A percentile compares a stretch with the other conserved stretches of the same genome.
Evolutionary conservation across 1,284 basidiomycete species (phyloP).

Genomic region (Schizopora paradoxa): DNA sequence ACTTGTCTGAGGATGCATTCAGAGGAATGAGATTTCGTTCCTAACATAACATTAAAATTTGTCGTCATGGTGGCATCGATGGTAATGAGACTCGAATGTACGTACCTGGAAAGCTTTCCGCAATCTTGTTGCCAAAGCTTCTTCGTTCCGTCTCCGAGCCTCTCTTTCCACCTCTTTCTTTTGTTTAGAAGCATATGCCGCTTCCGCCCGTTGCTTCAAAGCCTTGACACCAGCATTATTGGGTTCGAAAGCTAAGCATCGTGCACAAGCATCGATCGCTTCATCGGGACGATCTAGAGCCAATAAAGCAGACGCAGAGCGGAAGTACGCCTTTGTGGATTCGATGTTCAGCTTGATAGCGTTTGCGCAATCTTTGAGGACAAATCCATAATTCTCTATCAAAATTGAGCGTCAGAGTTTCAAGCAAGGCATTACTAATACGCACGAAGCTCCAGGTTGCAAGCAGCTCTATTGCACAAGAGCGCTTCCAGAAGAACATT

Average conservation of each 20-base stretch:
- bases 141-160: constrained; percentile 43
- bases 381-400: constrained; percentile 81
- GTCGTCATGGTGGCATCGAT: neutral
- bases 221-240: constrained; percentile 47
- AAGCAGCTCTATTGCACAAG: constrained; percentile 87
- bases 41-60: constrained; percentile 33
- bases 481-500: constrained; percentile 60
- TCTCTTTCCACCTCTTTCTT: constrained; percentile 44
- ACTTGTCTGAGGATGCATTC: constrained; percentile 53
- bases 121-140: constrained; percentile 43
- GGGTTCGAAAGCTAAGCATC: constrained; percentile 56
- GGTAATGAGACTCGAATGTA: constrained; percentile 4
- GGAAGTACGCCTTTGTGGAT: constrained; percentile 79
- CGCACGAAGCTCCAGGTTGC: constrained; percentile 83
- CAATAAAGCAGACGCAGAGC: constrained; percentile 72
- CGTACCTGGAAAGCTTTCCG: constrained; percentile 58
- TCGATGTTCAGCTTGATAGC: constrained; percentile 59
- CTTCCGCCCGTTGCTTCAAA: constrained; percentile 42
- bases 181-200: constrained; percentile 45
- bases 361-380: constrained; percentile 77
- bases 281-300: constrained; percentile 73
- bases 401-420: constrained; percentile 11
- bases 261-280: constrained; percentile 71
- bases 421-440: constrained; percentile 15
- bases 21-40: constrained; percentile 58